Conservation (phyloP, 805 yeast species). For the Hanseniaspora guilliermondii region DNA sequence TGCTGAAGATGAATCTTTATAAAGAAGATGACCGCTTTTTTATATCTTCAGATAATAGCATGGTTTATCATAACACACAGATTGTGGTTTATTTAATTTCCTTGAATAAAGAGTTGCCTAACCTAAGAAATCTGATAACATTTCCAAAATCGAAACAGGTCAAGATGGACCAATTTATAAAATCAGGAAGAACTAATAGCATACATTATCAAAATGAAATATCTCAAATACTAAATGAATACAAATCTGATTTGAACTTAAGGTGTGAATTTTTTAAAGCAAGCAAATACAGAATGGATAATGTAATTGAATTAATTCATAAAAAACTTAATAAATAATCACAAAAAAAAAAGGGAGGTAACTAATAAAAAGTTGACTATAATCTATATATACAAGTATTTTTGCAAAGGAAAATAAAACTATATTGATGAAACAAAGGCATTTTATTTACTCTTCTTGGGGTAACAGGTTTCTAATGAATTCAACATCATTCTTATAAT, state of each 20-base stretch:
- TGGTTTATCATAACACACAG: not conserved
- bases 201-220: not conserved
- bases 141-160: slow-evolving; percentile 5
- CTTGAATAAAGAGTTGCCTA: slow-evolving; percentile 1
- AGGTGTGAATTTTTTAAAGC: not conserved
- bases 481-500: not conserved
- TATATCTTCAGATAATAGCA: not conserved
- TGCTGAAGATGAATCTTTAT: not conserved
- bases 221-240: not conserved
- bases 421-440: too few species aligned
- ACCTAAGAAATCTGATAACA: not conserved
- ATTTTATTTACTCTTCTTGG: not conserved
- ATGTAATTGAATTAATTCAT: not conserved
- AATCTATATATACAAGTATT: not conserved
- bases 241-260: not conserved
- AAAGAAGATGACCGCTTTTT: not conserved
- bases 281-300: not conserved
- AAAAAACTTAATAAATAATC: not conserved
- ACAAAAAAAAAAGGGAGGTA: not conserved
- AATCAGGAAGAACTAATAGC: not conserved
- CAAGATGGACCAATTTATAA: not conserved
- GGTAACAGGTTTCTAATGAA: not conserved
- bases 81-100: slow-evolving; percentile 1
- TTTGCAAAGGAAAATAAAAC: too few species aligned
- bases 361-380: not conserved